phyloP scores from a whole-genome alignment of 2,329 filamentous ascomycete species.

The Scorias spongiosa region DNA sequence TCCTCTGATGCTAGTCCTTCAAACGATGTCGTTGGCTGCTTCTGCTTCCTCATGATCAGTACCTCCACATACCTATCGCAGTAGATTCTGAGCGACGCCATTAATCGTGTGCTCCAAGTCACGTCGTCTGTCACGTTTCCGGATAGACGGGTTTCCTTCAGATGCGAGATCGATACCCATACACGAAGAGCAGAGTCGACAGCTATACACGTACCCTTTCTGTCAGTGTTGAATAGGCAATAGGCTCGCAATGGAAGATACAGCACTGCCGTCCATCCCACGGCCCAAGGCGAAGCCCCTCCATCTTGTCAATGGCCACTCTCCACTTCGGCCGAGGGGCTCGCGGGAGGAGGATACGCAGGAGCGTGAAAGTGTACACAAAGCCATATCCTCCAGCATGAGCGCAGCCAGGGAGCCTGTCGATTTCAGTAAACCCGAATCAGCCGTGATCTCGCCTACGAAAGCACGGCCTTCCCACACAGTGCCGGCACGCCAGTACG shows the following conservation, averaged over 20 bases:
- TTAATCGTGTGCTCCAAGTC: no score
- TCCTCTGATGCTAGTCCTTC: no score
- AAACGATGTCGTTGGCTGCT: no score
- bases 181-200: no score
- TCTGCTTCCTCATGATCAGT: no score
- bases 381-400: slow-evolving; percentile 45
- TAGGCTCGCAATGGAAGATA: slow-evolving; percentile 21
- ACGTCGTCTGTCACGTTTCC: no score
- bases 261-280: slow-evolving; percentile 17
- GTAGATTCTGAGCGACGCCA: no score
- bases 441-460: neutral
- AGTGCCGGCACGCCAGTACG: slow-evolving; percentile 12
- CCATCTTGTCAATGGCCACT: slow-evolving; percentile 41
- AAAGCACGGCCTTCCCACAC: slow-evolving; percentile 3
- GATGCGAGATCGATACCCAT: no score
- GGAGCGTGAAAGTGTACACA: slow-evolving; percentile 42
- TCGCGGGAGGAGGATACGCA: slow-evolving; percentile 31
- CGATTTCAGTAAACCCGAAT: slow-evolving; percentile 24
- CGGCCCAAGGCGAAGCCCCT: slow-evolving; percentile 38
- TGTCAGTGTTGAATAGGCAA: no score
- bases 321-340: slow-evolving; percentile 30
- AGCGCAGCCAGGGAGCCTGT: slow-evolving; percentile 30
- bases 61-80: no score
- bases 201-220: no score
- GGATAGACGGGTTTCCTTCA: no score